Base-by-base conservation (phyloP, 2,329 filamentous ascomycete species). In the Madurella mycetomatis region DNA sequence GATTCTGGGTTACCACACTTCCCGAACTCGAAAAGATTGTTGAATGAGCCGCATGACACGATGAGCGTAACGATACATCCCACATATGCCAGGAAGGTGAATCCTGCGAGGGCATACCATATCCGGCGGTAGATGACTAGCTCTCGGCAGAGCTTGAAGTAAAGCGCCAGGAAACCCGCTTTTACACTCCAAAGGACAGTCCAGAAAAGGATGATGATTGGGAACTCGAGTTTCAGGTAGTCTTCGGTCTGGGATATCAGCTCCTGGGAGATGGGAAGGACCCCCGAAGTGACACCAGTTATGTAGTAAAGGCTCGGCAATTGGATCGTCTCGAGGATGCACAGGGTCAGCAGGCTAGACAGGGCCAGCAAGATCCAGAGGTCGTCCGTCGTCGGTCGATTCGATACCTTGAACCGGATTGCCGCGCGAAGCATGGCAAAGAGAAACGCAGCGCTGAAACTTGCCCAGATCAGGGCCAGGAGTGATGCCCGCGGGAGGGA, bases 331-430 rank as follows among this genome's bases (percentile, higher is more conserved):
- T 65, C 63, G 57, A 65, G 63, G 44, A 61, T 50, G 56, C 60
- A 64, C 11, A 62, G 59, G 9, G 63, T 60, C 32, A 67, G 47
- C 17, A 67, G 52, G 32, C 61, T 49, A 5, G 62, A 50, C 51
- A 66, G 62, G 30, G 66, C 67, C 11, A 66, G 54, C 44, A 66
- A 60, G 34, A 69, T 65, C 63, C 64, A 68, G 60, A 62, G 67
- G 60, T 70, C 67, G 48, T 69, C 68, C 15, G 31, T 25, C 7
- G 60, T 53, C 11, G 64, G 51, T 30, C 52, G 52, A 45, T 51
- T 19, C 48, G 62, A 47, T 39, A 43, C 47, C 52, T 57, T 43
- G 56, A 65, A 57, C 41, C 68, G 66, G 47, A 69, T 62, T 19
- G 48, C 32, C 17, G 66, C 63, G 45, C 67, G 66, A 2, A 67